Percentiles rank a stretch among this genome's conserved stretches.
phyloP scores from a whole-genome alignment of 768 basidiomycete genomes.

The Leccinellum rugosiceps region DNA sequence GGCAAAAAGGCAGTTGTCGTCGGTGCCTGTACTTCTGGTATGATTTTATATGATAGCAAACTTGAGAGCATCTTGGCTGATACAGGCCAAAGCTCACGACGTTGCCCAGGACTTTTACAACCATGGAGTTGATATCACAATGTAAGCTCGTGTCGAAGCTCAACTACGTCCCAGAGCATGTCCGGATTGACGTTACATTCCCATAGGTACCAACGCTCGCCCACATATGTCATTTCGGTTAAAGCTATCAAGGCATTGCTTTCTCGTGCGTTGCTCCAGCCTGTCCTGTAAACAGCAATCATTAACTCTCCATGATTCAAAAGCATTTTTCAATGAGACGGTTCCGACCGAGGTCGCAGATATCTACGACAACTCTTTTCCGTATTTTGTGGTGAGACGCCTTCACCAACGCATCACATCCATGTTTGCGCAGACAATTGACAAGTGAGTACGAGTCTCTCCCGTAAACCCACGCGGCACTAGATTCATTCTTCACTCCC shows the following conservation, averaged over 20 bases:
- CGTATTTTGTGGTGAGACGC: conserved; percentile 11
- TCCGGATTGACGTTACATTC: neutral
- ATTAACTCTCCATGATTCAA: neutral
- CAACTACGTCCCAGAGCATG: neutral
- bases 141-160: conserved; percentile 9
- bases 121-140: conserved; percentile 30
- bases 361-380: conserved; percentile 13
- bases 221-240: conserved; percentile 20
- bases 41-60: neutral
- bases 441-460: conserved; percentile 20
- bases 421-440: conserved; percentile 18
- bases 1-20: conserved; percentile 70
- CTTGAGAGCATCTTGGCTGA: conserved; percentile 2
- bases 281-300: neutral
- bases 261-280: conserved; percentile 3
- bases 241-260: conserved; percentile 7
- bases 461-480: neutral
- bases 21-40: conserved; percentile 64
- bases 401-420: conserved; percentile 21
- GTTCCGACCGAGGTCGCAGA: conserved; percentile 25
- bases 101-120: conserved; percentile 36
- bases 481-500: neutral
- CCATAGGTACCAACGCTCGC: conserved; percentile 24
- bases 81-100: conserved; percentile 30
- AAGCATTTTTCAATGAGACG: conserved; percentile 17